Evolutionary conservation across 305 asterid genomes (phyloP), one percentile per base, ranked within the genome.

Genomic region (Rubia balearica): DNA sequence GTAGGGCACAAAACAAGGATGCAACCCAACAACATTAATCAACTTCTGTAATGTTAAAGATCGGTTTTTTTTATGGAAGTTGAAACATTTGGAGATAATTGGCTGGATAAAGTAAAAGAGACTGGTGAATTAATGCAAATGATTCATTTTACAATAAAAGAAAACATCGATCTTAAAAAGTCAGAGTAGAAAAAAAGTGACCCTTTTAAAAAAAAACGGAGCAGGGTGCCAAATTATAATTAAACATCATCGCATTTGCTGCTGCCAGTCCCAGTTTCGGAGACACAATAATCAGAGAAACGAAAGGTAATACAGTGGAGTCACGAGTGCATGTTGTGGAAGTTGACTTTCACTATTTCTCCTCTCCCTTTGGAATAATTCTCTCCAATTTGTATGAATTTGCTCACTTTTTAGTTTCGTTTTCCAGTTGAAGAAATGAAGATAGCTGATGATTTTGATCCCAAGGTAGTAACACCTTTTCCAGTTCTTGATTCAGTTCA

Each of bases 341-440:
- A 17, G 59, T 53, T 53, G 59, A 53, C 59, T 53, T 6, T 17
- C 59, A 17, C 59, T 53, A n/a, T 53, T 53, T 53, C 59, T 53
- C 7, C 22, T 49, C 59, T 17, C 59, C 6, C 38, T 33, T 33
- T 33, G 38, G 38, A 33, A 33, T 33, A 33, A 33, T 33, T 17
- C 24, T 51, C 59, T 7, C 59, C 6, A 53, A 53, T 53, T 22
- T n/a, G 10, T 53, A 12, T 13, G 55, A 4, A 49, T 49, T 49
- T 16, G 56, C 56, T 49, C 56, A 49, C 56, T 13, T 14, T 38
- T 30, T 1, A 30, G n/a, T 5, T 67, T 49, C 8, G 1, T 57
- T 30, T 65, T 66, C 12, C 19, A 45, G 5, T 56, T 10, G 59
- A 76, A 88, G 69, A 36, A 70, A 84, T 89, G 88, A 80, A 85